These are phyloP conservation scores for Ceratobasidium sp. DNA, from an alignment of 1,284 basidiomycete genomes.

Conservation along the genomic window DNA sequence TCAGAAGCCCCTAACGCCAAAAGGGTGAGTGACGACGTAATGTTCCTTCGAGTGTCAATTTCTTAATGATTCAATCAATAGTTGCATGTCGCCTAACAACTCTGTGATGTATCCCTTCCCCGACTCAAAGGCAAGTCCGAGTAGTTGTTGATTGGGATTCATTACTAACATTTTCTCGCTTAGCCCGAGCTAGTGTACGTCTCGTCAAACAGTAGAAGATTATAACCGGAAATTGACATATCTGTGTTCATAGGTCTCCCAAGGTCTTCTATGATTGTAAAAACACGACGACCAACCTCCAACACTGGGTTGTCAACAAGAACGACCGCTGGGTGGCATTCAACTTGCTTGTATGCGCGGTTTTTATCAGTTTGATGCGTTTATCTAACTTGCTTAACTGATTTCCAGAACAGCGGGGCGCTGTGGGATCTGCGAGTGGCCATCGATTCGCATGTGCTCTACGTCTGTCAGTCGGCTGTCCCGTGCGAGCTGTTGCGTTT, in stretches of 20 bases:
- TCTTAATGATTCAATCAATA: not conserved
- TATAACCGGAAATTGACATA: no score
- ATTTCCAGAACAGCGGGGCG: not conserved
- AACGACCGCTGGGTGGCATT: constrained; percentile 21
- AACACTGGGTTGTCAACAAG: constrained; percentile 18
- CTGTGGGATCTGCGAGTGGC: constrained; percentile 31
- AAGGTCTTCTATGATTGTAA: constrained; percentile 22
- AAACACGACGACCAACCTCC: constrained; percentile 1
- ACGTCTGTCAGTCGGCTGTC: constrained; percentile 16
- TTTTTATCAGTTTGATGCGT: not conserved
- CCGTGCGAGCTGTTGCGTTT: no score
- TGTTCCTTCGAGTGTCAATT: not conserved
- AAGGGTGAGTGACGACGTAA: not conserved
- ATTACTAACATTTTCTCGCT: no score
- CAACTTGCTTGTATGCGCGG: constrained; percentile 23
- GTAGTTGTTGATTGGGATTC: no score
- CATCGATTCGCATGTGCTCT: constrained; percentile 26
- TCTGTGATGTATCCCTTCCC: constrained; percentile 14
- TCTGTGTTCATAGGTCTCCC: not conserved
- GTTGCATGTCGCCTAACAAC: constrained; percentile 35
- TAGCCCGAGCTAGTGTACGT: constrained; percentile 15
- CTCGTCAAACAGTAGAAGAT: no score
- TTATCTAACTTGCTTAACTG: not conserved
- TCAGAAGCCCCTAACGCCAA: constrained; percentile 17
- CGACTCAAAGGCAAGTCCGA: not conserved